Conservation (phyloP, 2,329 filamentous ascomycete genomes). For the Ustilaginoidea virens region DNA sequence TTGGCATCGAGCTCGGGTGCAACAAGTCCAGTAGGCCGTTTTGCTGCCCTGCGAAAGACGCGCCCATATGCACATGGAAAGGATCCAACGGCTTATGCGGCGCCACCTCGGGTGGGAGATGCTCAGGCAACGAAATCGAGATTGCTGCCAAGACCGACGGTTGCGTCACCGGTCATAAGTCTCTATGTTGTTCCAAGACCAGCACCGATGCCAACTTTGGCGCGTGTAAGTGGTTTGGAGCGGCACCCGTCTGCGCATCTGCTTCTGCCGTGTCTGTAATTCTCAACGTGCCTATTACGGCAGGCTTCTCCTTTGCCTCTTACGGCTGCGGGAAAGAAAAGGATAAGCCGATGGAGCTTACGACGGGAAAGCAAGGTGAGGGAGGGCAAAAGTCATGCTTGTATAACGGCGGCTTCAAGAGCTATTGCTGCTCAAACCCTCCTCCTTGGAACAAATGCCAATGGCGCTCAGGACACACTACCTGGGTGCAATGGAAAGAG, state of each 20-base stretch:
- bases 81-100: neutral
- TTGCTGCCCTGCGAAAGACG: constrained; percentile 1
- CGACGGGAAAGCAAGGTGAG: neutral
- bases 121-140: neutral
- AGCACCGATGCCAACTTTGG: neutral
- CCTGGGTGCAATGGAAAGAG: constrained; percentile 1
- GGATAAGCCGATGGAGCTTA: neutral
- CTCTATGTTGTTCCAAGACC: constrained; percentile 1
- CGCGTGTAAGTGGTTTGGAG: constrained; percentile 1
- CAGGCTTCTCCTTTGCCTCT: neutral
- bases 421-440: neutral
- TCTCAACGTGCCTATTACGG: neutral
- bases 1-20: neutral
- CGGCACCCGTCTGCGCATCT: neutral
- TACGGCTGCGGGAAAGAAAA: neutral
- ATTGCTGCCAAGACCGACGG: neutral
- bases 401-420: neutral
- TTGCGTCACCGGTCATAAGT: neutral
- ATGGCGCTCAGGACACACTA: constrained; percentile 1
- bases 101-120: neutral
- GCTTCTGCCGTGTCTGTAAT: neutral
- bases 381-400: neutral
- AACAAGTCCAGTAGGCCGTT: neutral
- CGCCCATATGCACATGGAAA: neutral
- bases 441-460: neutral